A percentile compares a stretch with the other conserved stretches of the same genome.
These are phyloP conservation scores for Lipomyces spencermartinsiae DNA, from an alignment of 805 yeast species.

Conservation along the genomic window DNA sequence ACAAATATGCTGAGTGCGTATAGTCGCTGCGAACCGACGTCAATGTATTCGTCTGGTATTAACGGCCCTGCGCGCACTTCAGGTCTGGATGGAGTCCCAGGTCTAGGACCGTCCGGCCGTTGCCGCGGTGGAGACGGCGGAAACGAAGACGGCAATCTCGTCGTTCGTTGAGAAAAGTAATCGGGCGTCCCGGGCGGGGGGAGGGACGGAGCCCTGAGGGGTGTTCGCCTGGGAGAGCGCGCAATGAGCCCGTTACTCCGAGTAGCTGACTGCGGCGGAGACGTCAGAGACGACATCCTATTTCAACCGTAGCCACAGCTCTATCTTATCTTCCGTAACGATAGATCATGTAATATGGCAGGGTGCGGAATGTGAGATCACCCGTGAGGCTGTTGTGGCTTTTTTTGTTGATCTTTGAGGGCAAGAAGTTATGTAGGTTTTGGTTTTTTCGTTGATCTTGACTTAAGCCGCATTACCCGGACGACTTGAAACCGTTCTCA, in stretches of 20 bases:
- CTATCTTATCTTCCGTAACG: neutral
- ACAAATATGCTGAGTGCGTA: slow-evolving; percentile 69
- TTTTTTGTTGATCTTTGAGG: neutral
- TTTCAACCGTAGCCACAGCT: neutral
- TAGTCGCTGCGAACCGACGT: slow-evolving; percentile 76
- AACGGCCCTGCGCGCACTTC: slow-evolving; percentile 39
- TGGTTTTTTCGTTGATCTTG: no score
- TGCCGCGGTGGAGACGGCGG: slow-evolving; percentile 33
- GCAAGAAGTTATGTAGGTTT: no score
- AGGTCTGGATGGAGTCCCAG: neutral
- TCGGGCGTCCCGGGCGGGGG: slow-evolving; percentile 15
- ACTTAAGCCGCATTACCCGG: no score
- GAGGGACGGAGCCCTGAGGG: slow-evolving; percentile 9
- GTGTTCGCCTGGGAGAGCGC: neutral
- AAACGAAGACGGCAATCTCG: slow-evolving; percentile 33
- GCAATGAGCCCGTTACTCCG: neutral
- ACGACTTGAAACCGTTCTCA: no score
- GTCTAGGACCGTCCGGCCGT: neutral
- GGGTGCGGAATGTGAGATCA: neutral
- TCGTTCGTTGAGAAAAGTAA: slow-evolving; percentile 25
- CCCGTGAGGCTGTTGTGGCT: neutral
- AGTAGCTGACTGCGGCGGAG: slow-evolving; percentile 12
- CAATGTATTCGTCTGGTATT: slow-evolving; percentile 70
- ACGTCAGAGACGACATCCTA: slow-evolving; percentile 12
- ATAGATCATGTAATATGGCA: neutral